Evolutionary conservation across 257 asterid species (phyloP).

Genomic region (Solanum ossicruentum): DNA sequence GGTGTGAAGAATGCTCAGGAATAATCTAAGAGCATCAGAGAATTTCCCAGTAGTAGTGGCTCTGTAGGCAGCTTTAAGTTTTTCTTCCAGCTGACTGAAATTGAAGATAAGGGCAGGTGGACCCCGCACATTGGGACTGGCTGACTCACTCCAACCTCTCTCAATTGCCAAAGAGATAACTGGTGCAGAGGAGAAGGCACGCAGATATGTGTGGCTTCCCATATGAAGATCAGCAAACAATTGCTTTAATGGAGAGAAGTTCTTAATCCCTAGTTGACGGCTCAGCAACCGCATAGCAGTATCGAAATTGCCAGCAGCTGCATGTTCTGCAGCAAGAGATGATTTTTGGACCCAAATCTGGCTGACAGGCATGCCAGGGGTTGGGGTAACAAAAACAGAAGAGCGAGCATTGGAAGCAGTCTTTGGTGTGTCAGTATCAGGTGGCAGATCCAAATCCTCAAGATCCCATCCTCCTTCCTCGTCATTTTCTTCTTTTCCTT

Average conservation of each 20-base stretch:
- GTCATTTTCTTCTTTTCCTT: conserved; percentile 37
- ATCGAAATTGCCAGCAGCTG: conserved; percentile 88
- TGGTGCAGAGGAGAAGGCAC: conserved; percentile 63
- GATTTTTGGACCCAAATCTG: conserved; percentile 92
- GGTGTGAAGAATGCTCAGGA: conserved; percentile 51
- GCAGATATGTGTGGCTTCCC: conserved; percentile 74
- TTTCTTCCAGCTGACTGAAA: conserved; percentile 71
- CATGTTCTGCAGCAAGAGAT: conserved; percentile 90
- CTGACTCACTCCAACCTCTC: conserved; percentile 73
- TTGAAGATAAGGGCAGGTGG: conserved; percentile 71
- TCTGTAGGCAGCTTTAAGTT: conserved; percentile 60
- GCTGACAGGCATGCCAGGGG: conserved; percentile 84
- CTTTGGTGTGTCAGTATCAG: conserved; percentile 72
- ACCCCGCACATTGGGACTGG: conserved; percentile 58
- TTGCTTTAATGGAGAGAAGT: conserved; percentile 56
- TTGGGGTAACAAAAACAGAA: conserved; percentile 57
- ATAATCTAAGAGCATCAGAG: conserved; percentile 55
- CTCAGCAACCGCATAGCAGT: conserved; percentile 82
- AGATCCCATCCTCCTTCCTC: conserved; percentile 91
- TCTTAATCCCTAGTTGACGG: conserved; percentile 72
- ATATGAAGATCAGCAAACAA: conserved; percentile 53
- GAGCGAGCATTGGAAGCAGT: conserved; percentile 40
- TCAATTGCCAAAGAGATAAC: conserved; percentile 62
- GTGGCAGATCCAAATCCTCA: conserved; percentile 86
- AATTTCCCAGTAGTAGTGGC: conserved; percentile 70